Evolutionary conservation across 2,329 filamentous ascomycete species (phyloP), one percentile per base, ranked within the genome.

Genomic region (Pestalotiopsis sp.): DNA sequence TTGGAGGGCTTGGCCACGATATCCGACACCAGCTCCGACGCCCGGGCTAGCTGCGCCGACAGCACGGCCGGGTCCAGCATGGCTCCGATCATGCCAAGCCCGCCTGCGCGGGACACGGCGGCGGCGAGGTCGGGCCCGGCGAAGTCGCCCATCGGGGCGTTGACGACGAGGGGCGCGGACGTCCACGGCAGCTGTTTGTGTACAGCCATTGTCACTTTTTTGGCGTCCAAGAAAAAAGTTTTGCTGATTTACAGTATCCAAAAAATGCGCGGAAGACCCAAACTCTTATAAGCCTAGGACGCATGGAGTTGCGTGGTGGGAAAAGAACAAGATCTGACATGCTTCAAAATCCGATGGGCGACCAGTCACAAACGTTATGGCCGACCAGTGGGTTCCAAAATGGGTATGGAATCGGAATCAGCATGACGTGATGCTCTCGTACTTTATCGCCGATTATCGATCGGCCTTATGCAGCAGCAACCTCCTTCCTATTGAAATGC

Each of bases 81-180:
- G 49, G 66, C 72, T 9, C 79, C 77, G 57, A 67, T 70, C 71
- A 82, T 68, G 82, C 81, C 82, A 2, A 84, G 72, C 0, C 82
- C 82, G 14, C 81, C 79, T 9, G 82, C 81, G 56, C 78, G 78
- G 65, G 78, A 75, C 7, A 84, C 81, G 52, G 81, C 79, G 13
- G 79, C 77, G 6, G 81, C 81, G 14, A 84, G 75, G 61, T 72
- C 78, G 39, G 79, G 75, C 57, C 81, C 82, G 1, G 79, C 72
- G 36, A 80, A 73, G 61, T 75, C 76, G 17, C 80, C 77, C 81
- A 85, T 82, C 12, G 82, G 82, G 7, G 82, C 82, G 57, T 76
- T 80, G 65, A 83, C 74, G 52, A 84, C 72, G 12, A 83, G 72
- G 20, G 82, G 82, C 25, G 73, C 71, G 4, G 74, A 70, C 6